Percentiles rank a stretch among this genome's conserved stretches.
phyloP scores from a whole-genome alignment of 2,329 filamentous ascomycete species.

The Fusarium phyllophilum region DNA sequence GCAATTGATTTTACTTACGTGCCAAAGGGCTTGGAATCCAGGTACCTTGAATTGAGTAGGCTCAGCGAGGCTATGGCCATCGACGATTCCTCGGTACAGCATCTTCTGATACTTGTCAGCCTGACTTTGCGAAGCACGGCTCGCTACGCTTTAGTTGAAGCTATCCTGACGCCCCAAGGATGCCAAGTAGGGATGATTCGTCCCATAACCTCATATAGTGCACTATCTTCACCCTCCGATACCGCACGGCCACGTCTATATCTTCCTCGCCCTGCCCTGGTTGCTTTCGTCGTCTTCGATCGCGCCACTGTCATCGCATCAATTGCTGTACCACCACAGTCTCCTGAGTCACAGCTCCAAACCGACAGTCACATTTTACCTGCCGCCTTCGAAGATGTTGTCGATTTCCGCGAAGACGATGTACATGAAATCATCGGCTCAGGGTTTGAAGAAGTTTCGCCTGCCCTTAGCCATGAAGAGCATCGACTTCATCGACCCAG shows the following conservation, averaged over 20 bases:
- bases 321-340: constrained; percentile 72
- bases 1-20: constrained; percentile 83
- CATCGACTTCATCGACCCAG: constrained; percentile 61
- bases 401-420: constrained; percentile 78
- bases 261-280: constrained; percentile 80
- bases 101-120: constrained; percentile 70
- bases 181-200: constrained; percentile 73
- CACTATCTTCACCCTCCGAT: constrained; percentile 56
- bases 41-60: constrained; percentile 61
- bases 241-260: constrained; percentile 71
- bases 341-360: constrained; percentile 80
- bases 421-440: constrained; percentile 72
- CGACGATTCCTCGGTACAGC: constrained; percentile 63
- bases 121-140: constrained; percentile 62
- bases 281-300: constrained; percentile 84
- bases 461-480: constrained; percentile 54
- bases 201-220: constrained; percentile 72
- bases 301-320: constrained; percentile 82
- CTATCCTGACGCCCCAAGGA: constrained; percentile 66
- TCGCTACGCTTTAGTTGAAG: constrained; percentile 80
- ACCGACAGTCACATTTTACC: constrained; percentile 71
- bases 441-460: constrained; percentile 68
- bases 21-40: constrained; percentile 61
- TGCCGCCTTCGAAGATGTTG: constrained; percentile 82
- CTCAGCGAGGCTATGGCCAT: constrained; percentile 61